Evolutionary conservation across 306 rosid species (phyloP).

Genomic region (Hippophae rhamnoides): DNA sequence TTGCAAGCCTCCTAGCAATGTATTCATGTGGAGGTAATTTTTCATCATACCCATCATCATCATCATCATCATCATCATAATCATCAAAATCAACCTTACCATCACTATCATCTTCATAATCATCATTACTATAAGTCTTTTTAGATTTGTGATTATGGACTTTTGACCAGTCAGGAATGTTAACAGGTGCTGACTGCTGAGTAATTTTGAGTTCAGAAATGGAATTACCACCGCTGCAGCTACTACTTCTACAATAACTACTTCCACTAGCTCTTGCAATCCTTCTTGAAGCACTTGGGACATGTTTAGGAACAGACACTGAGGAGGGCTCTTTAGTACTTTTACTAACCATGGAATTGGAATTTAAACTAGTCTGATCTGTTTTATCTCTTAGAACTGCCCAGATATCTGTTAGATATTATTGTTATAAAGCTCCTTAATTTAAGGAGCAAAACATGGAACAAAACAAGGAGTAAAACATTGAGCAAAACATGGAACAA

Average conservation of each 20-base stretch:
- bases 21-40: constrained; percentile 78
- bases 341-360: constrained; percentile 5
- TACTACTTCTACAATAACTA: constrained; percentile 15
- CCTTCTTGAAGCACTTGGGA: constrained; percentile 51
- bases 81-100: constrained; percentile 1
- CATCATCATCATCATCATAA: constrained; percentile 12
- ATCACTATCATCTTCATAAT: constrained; percentile 19
- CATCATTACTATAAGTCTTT: constrained; percentile 24
- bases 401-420: constrained; percentile 88
- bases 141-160: constrained; percentile 31
- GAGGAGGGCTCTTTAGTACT: constrained; percentile 14
- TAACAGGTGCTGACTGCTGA: constrained; percentile 73
- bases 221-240: constrained; percentile 13
- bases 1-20: constrained; percentile 76
- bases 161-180: constrained; percentile 64
- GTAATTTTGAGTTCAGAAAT: constrained; percentile 32
- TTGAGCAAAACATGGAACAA: too few relatives aligned
- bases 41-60: constrained; percentile 31
- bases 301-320: constrained; percentile 25
- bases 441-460: too few relatives aligned
- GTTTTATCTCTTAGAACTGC: constrained; percentile 37
- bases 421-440: too few relatives aligned
- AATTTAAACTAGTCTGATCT: constrained; percentile 1
- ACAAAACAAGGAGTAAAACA: too few relatives aligned
- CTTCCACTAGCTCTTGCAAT: constrained; percentile 36